Conservation (phyloP, 192 early-diverging fungal genomes). For the Irineochytrium annulatum region DNA sequence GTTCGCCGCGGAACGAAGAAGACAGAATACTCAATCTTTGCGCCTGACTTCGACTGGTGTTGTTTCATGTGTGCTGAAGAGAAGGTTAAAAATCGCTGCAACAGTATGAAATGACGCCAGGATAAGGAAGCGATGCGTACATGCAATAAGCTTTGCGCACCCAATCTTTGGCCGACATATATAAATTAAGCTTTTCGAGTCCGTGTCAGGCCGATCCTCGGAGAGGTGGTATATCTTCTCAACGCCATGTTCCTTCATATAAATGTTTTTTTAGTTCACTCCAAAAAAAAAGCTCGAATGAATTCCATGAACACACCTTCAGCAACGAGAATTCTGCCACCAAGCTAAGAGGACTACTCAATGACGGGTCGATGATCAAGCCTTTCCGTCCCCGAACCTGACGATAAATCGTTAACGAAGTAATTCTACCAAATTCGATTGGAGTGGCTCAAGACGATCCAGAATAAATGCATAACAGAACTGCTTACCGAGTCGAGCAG, state of each 20-base stretch:
- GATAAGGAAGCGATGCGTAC: too few species aligned
- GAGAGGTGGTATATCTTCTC: conserved; percentile 89
- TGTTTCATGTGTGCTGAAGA: conserved; percentile 10
- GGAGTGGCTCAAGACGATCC: neutral
- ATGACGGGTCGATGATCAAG: conserved; percentile 79
- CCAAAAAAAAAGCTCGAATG: neutral
- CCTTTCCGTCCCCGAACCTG: conserved; percentile 87
- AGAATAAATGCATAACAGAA: neutral
- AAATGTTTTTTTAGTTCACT: neutral
- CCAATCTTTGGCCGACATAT: conserved; percentile 71
- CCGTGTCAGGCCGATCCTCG: conserved; percentile 60
- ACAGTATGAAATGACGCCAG: too few species aligned
- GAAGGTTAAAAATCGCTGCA: neutral
- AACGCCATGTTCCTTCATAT: conserved; percentile 82
- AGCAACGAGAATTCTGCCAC: conserved; percentile 84
- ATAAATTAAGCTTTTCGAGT: conserved; percentile 75
- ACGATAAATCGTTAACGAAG: neutral
- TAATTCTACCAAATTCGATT: conserved; percentile 4
- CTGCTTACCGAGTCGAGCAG: conserved; percentile 69
- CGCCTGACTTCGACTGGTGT: neutral
- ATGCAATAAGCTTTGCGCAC: conserved; percentile 81
- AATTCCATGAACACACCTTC: conserved; percentile 47
- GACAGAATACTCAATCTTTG: conserved; percentile 20
- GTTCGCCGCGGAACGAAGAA: conserved; percentile 89
- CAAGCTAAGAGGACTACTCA: conserved; percentile 78